phyloP scores from a whole-genome alignment of 306 rosid genomes.

The Trifolium repens region DNA sequence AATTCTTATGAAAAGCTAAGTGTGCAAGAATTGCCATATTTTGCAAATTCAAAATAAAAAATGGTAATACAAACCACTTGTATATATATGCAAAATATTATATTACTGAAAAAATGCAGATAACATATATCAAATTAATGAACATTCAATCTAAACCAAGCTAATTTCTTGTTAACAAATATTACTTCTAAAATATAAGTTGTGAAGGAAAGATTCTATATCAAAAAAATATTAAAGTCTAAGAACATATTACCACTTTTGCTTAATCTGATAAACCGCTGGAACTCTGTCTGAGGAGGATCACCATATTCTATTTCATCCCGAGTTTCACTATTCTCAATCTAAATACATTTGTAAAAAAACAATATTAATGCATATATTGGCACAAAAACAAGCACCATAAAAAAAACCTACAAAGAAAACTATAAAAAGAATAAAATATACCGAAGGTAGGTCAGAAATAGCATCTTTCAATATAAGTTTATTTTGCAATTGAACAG shows the following conservation, averaged over 20 bases:
- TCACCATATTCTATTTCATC: slow-evolving; percentile 57
- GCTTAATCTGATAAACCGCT: slow-evolving; percentile 58
- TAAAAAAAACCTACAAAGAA: neutral
- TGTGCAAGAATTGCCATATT: neutral
- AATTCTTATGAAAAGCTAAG: neutral
- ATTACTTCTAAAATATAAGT: neutral
- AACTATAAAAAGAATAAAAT: neutral
- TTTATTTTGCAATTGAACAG: slow-evolving; percentile 42
- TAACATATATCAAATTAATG: neutral
- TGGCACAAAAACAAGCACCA: neutral
- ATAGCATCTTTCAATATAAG: slow-evolving; percentile 74
- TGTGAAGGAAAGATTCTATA: neutral
- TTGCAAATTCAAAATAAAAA: neutral
- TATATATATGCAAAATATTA: neutral
- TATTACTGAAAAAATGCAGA: neutral
- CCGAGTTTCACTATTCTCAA: slow-evolving; percentile 55
- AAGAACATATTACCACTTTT: slow-evolving; percentile 50
- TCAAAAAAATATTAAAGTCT: neutral
- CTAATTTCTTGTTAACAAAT: too few species aligned
- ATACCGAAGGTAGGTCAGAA: slow-evolving; percentile 82
- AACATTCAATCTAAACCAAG: neutral
- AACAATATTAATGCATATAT: neutral
- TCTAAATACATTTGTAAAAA: slow-evolving; percentile 45
- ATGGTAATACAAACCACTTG: neutral
- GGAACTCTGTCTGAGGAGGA: slow-evolving; percentile 64